Evolutionary conservation across 1,284 basidiomycete genomes (phyloP).

Genomic region (Mycena sp.): DNA sequence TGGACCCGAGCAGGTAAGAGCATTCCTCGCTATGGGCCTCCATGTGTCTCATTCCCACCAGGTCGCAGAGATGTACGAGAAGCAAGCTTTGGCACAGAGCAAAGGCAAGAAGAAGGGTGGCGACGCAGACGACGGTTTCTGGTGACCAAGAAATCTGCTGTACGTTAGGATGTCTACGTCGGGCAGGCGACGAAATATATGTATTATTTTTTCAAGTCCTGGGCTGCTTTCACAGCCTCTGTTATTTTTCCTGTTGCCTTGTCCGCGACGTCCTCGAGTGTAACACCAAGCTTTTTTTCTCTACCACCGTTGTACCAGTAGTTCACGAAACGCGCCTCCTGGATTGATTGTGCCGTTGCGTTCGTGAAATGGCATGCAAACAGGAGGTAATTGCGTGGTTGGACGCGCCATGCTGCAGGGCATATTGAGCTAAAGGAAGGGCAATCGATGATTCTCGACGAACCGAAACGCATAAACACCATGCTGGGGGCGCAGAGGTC

Average conservation of each 20-base stretch:
- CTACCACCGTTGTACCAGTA: constrained; percentile 89
- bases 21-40: not conserved
- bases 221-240: constrained; percentile 56
- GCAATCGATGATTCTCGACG: constrained; percentile 35
- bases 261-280: constrained; percentile 38
- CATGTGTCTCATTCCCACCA: constrained; percentile 45
- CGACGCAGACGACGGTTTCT: constrained; percentile 88
- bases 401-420: constrained; percentile 87
- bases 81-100: constrained; percentile 84
- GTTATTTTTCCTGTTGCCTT: constrained; percentile 54
- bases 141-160: constrained; percentile 56
- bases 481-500: constrained; percentile 62
- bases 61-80: constrained; percentile 96
- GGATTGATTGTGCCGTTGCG: constrained; percentile 83
- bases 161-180: constrained; percentile 21
- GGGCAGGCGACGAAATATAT: constrained; percentile 17
- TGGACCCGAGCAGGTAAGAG: constrained; percentile 84
- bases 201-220: constrained; percentile 35
- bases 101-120: constrained; percentile 75
- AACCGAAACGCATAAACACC: constrained; percentile 96
- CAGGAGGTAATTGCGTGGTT: constrained; percentile 93
- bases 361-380: constrained; percentile 95
- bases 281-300: constrained; percentile 65
- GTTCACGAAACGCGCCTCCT: constrained; percentile 87
- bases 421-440: not conserved